Base-by-base conservation (phyloP, 768 basidiomycete genomes). In the Cystobasidium tubakii region DNA sequence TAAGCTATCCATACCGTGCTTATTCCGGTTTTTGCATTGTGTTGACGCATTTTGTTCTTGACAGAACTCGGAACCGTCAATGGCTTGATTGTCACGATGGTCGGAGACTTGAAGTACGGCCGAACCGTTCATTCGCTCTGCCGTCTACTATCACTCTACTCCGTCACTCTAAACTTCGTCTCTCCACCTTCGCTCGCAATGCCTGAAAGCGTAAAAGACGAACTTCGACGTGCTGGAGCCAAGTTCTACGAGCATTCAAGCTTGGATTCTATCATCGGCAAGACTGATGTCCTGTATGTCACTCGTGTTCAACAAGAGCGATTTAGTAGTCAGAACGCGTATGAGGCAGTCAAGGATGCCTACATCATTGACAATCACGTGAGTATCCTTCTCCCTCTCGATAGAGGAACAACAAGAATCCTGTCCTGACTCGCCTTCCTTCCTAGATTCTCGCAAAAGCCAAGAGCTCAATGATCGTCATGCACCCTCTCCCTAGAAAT, bases 11-110 rank as follows among this genome's bases (percentile, higher is more conserved):
- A 12, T 57, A n/a, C n/a, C n/a, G n/a, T n/a, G n/a, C n/a, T n/a
- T n/a, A n/a, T n/a, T n/a, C n/a, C n/a, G n/a, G n/a, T n/a, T n/a
- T n/a, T n/a, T n/a, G n/a, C n/a, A n/a, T n/a, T n/a, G n/a, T n/a
- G n/a, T n/a, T n/a, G n/a, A n/a, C n/a, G n/a, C n/a, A 12, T 15
- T 62, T 7, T 2, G 21, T 50, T 29, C 76, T 91, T 95, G 74
- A 96, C 93, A 62, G 96, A 99, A 82, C 86, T 99, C 64, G 96
- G 96, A 70, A 96, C 94, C 0, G 93, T 98, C 76, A 98, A 98
- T 80, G 96, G 94, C 44, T 89, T 90, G 64, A 92, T 90, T 17
- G 89, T 98, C 80, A 84, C 83, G 21, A 71, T 79, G 66, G 87
- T 99, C 12, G 96, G 96, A 64, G 96, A 99, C 81, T 85, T 99